phyloP scores from a whole-genome alignment of 2,329 filamentous ascomycete species.

The Diaporthe sp. region DNA sequence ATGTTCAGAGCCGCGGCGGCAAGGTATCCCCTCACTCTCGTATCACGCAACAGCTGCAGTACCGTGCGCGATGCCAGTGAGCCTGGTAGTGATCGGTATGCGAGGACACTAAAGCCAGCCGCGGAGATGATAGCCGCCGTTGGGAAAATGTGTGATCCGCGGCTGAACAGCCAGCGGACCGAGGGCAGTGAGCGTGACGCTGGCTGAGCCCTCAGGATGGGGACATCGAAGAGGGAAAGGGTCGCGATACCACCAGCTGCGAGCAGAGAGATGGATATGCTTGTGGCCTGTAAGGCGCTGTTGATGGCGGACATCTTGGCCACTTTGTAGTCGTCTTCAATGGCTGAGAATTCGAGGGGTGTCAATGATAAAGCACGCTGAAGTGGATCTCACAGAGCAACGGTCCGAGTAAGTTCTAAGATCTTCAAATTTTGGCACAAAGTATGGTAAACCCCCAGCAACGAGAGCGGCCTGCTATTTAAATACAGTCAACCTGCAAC shows the following conservation, averaged over 20 bases:
- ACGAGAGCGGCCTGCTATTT: background rate
- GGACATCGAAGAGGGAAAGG: conserved; percentile 51
- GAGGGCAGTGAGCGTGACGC: conserved; percentile 54
- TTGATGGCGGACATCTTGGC: conserved; percentile 26
- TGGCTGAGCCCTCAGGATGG: conserved; percentile 51
- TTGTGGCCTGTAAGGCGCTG: conserved; percentile 44
- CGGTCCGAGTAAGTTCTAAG: background rate
- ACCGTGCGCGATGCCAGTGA: background rate
- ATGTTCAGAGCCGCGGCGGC: conserved; percentile 34
- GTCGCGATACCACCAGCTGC: conserved; percentile 52
- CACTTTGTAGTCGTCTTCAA: too few relatives aligned
- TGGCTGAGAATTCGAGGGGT: background rate
- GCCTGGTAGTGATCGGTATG: conserved; percentile 41
- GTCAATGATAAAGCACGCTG: background rate
- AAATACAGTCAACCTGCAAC: background rate
- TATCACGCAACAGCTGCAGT: conserved; percentile 1
- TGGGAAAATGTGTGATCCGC: conserved; percentile 54
- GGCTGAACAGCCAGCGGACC: conserved; percentile 53
- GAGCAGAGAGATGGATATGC: conserved; percentile 51
- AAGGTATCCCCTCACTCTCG: conserved; percentile 11
- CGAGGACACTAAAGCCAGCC: conserved; percentile 49
- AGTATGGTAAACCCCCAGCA: background rate
- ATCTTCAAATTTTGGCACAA: background rate
- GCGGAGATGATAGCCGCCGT: conserved; percentile 47
- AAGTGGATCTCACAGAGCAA: background rate